Conservation (phyloP, 1,139 yeast species). For the Yamadazyma jaroonii region DNA sequence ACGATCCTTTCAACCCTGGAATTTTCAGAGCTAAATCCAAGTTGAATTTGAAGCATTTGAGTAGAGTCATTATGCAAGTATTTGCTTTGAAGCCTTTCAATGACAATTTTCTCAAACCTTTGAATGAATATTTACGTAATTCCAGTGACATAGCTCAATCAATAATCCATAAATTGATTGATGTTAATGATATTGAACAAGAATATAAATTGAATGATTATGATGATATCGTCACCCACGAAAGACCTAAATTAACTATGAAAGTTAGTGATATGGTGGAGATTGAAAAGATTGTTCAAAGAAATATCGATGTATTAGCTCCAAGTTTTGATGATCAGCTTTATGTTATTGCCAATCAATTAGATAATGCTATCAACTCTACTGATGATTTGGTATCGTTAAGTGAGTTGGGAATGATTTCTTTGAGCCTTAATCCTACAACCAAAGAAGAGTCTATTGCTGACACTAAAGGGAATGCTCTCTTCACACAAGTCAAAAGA, state of each 20-base stretch:
- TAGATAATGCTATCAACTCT: slow-evolving; percentile 34
- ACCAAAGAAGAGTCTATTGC: slow-evolving; percentile 44
- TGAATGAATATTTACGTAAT: slow-evolving; percentile 65
- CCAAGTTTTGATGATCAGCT: slow-evolving; percentile 58
- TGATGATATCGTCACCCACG: slow-evolving; percentile 68
- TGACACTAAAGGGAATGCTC: slow-evolving; percentile 47
- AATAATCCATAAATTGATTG: slow-evolving; percentile 47
- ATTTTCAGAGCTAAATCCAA: slow-evolving; percentile 22
- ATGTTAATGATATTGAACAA: slow-evolving; percentile 56
- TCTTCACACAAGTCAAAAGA: slow-evolving; percentile 78
- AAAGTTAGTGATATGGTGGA: slow-evolving; percentile 63
- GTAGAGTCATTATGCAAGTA: slow-evolving; percentile 62
- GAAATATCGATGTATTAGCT: slow-evolving; percentile 50
- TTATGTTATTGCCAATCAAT: slow-evolving; percentile 32
- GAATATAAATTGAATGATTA: slow-evolving; percentile 63
- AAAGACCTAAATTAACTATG: slow-evolving; percentile 62
- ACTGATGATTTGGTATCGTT: slow-evolving; percentile 41
- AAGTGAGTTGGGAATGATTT: slow-evolving; percentile 39
- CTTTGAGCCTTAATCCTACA: slow-evolving; percentile 49
- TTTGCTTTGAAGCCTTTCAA: slow-evolving; percentile 68
- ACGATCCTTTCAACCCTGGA: slow-evolving; percentile 31
- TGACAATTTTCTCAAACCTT: slow-evolving; percentile 73
- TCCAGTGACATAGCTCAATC: slow-evolving; percentile 46
- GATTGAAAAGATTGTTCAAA: slow-evolving; percentile 55
- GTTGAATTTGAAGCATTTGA: slow-evolving; percentile 56